Evolutionary conservation across 495 filamentous ascomycete genomes (phyloP), one percentile per base, ranked within the genome.

Genomic region (Aspergillus ellipticus): DNA sequence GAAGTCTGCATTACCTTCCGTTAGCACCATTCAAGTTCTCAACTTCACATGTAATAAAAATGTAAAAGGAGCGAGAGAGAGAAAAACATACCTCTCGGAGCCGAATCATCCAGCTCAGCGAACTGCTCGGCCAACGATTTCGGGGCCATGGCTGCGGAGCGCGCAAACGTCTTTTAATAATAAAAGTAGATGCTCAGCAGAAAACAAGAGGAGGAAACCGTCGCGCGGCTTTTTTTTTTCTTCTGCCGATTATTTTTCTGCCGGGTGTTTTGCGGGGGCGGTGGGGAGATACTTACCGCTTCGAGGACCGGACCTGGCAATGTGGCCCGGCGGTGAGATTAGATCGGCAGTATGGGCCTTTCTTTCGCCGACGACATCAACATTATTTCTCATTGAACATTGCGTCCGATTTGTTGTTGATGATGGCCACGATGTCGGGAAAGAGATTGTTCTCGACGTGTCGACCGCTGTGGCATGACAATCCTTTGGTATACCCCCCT

Each of bases 381-480:
- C 11, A 6, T 29, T 21, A 37, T 24, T 51, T 39, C 17, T 45
- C 29, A 20, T 20, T 52, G n/a, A n/a, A n/a, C n/a, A n/a, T n/a
- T n/a, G n/a, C n/a, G n/a, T n/a, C n/a, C n/a, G 24, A 35, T 56
- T 49, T 31, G 31, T 29, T 31, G n/a, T n/a, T n/a, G n/a, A n/a
- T n/a, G n/a, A n/a, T n/a, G n/a, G n/a, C n/a, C 41, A 51, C 39
- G 15, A 62, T 60, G 57, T 24, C 54, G 15, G 22, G 49, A n/a
- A 56, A 61, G 47, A 66, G 71, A 49, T 33, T 86, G 37, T 85
- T 96, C 57, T 89, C 89, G 10, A 85, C 85, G 0, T 62, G 84
- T 21, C 71, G 82, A 46, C 57, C 63, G 15, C 76, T 92, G 6
- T 77, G 74, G n/a, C 93, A 97, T 88, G 92, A 96, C 49, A 97